These are phyloP conservation scores for Dorcoceras hygrometricum DNA, from an alignment of 257 asterid genomes.

Conservation along the genomic window DNA sequence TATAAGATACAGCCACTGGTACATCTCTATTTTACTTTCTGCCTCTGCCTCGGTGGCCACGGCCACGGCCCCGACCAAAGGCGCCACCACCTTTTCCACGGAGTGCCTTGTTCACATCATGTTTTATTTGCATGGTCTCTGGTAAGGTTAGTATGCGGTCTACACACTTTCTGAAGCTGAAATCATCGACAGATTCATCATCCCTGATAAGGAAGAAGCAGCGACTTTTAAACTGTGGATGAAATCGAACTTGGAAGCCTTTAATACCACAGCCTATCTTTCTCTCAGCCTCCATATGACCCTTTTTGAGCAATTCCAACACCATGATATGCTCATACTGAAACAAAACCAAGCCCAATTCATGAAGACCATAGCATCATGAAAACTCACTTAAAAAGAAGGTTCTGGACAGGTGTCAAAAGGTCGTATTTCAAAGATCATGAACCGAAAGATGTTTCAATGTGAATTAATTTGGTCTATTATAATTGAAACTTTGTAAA, in stretches of 20 bases:
- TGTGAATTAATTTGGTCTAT: neutral
- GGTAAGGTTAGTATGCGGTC: slow-evolving; percentile 78
- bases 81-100: slow-evolving; percentile 63
- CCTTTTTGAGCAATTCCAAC: slow-evolving; percentile 80
- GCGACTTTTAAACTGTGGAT: slow-evolving; percentile 75
- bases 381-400: neutral
- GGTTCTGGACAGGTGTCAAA: neutral
- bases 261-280: slow-evolving; percentile 72
- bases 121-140: slow-evolving; percentile 68
- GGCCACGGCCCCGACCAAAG: slow-evolving; percentile 45
- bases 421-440: neutral
- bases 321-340: slow-evolving; percentile 71
- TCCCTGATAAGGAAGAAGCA: slow-evolving; percentile 86
- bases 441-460: neutral
- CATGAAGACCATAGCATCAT: neutral
- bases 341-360: neutral
- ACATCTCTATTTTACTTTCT: slow-evolving; percentile 39
- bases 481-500: neutral
- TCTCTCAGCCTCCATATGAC: slow-evolving; percentile 75
- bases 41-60: slow-evolving; percentile 61
- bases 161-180: slow-evolving; percentile 95
- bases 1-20: no score
- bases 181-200: slow-evolving; percentile 76
- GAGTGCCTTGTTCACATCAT: slow-evolving; percentile 53
- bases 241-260: slow-evolving; percentile 74